phyloP scores from a whole-genome alignment of 2,329 filamentous ascomycete species.

The Trichoderma brevicompactum region DNA sequence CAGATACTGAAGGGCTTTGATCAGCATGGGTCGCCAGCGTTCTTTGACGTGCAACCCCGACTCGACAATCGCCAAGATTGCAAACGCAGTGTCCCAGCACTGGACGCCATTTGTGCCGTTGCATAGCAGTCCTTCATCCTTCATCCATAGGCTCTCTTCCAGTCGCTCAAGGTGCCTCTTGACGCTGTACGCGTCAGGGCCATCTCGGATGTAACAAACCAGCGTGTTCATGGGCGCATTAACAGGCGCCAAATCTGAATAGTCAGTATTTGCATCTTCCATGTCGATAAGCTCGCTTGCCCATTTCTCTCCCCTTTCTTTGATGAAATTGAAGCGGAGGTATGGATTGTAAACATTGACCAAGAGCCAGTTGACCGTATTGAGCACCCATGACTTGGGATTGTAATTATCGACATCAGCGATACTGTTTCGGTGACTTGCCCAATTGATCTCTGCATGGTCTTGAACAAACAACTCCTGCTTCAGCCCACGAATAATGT shows the following conservation, averaged over 20 bases:
- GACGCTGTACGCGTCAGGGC: constrained; percentile 72
- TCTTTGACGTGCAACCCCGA: constrained; percentile 77
- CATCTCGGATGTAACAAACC: constrained; percentile 81
- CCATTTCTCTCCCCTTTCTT: constrained; percentile 77
- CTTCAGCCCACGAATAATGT: constrained; percentile 71
- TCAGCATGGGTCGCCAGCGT: constrained; percentile 81
- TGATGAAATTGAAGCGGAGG: constrained; percentile 68
- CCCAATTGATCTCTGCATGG: constrained; percentile 78
- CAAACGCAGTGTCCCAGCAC: constrained; percentile 92
- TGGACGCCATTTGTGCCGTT: constrained; percentile 99
- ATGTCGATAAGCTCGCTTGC: constrained; percentile 81
- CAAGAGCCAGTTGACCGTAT: constrained; percentile 75
- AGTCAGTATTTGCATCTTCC: constrained; percentile 93
- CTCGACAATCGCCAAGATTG: constrained; percentile 80
- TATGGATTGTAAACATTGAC: constrained; percentile 81
- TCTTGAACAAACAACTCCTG: constrained; percentile 83
- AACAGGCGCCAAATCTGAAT: constrained; percentile 82
- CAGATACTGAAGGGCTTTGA: constrained; percentile 80
- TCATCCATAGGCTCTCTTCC: constrained; percentile 89
- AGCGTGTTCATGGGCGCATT: constrained; percentile 91
- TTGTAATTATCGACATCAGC: constrained; percentile 84
- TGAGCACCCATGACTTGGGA: constrained; percentile 84
- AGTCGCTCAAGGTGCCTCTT: constrained; percentile 78
- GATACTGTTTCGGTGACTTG: constrained; percentile 79
- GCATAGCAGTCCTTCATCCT: constrained; percentile 87